phyloP scores from a whole-genome alignment of 805 yeast genomes.

The Debaryomyces maramus region DNA sequence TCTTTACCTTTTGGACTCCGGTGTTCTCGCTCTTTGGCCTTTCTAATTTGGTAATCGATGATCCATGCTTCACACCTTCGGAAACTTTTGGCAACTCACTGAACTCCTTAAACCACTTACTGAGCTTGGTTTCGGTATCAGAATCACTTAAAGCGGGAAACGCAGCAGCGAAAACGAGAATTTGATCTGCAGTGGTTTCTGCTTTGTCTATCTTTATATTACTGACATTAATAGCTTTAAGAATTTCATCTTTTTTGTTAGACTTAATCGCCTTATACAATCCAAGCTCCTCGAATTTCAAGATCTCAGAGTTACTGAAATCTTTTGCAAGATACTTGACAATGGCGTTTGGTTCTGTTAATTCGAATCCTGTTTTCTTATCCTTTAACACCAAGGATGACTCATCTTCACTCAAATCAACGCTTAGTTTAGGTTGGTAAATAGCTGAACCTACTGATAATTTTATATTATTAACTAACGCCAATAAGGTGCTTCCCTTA shows the following conservation, averaged over 20 bases:
- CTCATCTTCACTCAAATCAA: slow-evolving; percentile 24
- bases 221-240: slow-evolving; percentile 10
- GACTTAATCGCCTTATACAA: slow-evolving; percentile 42
- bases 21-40: slow-evolving; percentile 40
- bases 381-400: slow-evolving; percentile 30
- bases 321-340: slow-evolving; percentile 60
- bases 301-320: slow-evolving; percentile 35
- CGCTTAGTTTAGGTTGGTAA: slow-evolving; percentile 24
- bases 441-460: slow-evolving; percentile 42
- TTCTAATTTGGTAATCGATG: slow-evolving; percentile 44
- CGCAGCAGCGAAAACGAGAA: slow-evolving; percentile 59
- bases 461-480: slow-evolving; percentile 44
- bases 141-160: slow-evolving; percentile 42
- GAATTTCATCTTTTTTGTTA: slow-evolving; percentile 26
- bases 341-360: slow-evolving; percentile 68
- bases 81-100: slow-evolving; percentile 38
- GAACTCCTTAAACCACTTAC: slow-evolving; percentile 46
- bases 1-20: slow-evolving; percentile 35
- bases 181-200: slow-evolving; percentile 48
- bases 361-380: slow-evolving; percentile 41
- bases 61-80: slow-evolving; percentile 48
- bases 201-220: slow-evolving; percentile 13
- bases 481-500: slow-evolving; percentile 21
- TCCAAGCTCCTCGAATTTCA: slow-evolving; percentile 45
- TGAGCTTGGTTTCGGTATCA: slow-evolving; percentile 13